Percentiles rank a stretch among this genome's conserved stretches.
Conservation (phyloP, 2,329 filamentous ascomycete species). For the Cyphellophora europaea region DNA sequence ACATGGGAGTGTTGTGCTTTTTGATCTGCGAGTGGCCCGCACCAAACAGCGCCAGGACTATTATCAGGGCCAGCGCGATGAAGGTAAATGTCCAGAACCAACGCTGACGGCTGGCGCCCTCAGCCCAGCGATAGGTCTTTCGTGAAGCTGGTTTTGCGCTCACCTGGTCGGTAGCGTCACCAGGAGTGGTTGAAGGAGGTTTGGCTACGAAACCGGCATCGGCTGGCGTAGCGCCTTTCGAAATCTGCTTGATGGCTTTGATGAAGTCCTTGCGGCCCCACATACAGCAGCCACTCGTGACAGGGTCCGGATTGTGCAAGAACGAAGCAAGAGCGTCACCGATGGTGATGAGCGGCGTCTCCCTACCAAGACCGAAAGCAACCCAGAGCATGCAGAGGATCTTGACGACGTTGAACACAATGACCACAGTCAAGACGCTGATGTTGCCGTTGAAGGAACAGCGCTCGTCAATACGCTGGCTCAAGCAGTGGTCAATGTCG, state of each 20-base stretch:
- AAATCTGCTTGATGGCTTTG: conserved; percentile 2
- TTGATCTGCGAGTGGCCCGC: not conserved
- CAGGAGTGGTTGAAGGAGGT: not conserved
- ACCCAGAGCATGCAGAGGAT: conserved; percentile 13
- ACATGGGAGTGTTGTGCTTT: conserved; percentile 2
- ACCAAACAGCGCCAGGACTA: not conserved
- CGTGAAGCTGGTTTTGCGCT: not conserved
- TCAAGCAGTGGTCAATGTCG: conserved; percentile 13
- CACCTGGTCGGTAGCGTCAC: not conserved
- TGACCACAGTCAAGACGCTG: conserved; percentile 14
- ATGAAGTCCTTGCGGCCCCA: conserved; percentile 9
- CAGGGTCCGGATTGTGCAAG: conserved; percentile 19
- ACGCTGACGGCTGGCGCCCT: conserved; percentile 10
- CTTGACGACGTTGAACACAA: conserved; percentile 14
- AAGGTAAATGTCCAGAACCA: conserved; percentile 7
- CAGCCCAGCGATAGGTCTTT: conserved; percentile 6
- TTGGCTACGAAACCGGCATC: not conserved
- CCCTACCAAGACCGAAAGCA: conserved; percentile 6
- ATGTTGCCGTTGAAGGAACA: conserved; percentile 17
- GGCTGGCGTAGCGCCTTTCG: not conserved
- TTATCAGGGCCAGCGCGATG: conserved; percentile 3
- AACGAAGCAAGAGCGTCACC: conserved; percentile 22
- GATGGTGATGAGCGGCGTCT: conserved; percentile 19
- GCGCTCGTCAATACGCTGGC: conserved; percentile 8
- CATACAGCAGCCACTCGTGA: conserved; percentile 19